Percentiles rank a stretch among this genome's conserved stretches.
phyloP scores from a whole-genome alignment of 2,329 filamentous ascomycete species.

The Bipolaris bicolor region DNA sequence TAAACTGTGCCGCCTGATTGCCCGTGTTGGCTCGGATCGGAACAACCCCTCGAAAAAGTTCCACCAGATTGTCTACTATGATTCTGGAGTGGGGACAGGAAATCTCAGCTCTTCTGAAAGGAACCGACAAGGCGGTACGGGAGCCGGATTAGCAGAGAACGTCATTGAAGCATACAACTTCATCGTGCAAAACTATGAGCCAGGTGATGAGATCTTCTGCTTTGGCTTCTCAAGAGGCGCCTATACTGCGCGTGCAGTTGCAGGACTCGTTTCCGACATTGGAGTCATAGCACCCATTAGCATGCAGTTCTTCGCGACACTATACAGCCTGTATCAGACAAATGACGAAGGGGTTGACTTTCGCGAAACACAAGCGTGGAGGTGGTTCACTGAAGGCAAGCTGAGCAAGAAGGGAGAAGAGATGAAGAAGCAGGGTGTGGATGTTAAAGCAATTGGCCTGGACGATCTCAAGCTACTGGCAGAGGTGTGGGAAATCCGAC shows the following conservation, averaged over 20 bases:
- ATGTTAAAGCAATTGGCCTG: constrained; percentile 10
- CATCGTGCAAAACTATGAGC: constrained; percentile 57
- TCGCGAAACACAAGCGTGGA: constrained; percentile 37
- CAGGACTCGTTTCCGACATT: constrained; percentile 52
- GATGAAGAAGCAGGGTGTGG: constrained; percentile 19
- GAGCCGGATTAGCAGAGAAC: constrained; percentile 55
- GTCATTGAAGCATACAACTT: constrained; percentile 59
- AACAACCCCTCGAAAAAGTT: constrained; percentile 34
- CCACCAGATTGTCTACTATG: constrained; percentile 48
- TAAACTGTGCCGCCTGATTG: constrained; percentile 42
- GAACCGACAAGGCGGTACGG: constrained; percentile 49
- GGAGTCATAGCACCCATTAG: constrained; percentile 56
- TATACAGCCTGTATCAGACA: constrained; percentile 49
- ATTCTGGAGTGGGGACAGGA: constrained; percentile 45
- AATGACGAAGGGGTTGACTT: constrained; percentile 38
- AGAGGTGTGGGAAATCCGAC: constrained; percentile 45
- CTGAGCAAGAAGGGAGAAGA: constrained; percentile 29
- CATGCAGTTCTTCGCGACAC: constrained; percentile 53
- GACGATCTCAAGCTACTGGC: constrained; percentile 33
- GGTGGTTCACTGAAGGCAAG: constrained; percentile 46
- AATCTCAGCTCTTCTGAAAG: constrained; percentile 33
- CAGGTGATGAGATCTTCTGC: constrained; percentile 57
- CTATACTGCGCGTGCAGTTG: constrained; percentile 53
- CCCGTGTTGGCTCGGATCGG: constrained; percentile 35
- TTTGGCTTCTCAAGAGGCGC: constrained; percentile 57